Conservation (phyloP, 139 green algal genomes). For the Chlorella sp. region DNA sequence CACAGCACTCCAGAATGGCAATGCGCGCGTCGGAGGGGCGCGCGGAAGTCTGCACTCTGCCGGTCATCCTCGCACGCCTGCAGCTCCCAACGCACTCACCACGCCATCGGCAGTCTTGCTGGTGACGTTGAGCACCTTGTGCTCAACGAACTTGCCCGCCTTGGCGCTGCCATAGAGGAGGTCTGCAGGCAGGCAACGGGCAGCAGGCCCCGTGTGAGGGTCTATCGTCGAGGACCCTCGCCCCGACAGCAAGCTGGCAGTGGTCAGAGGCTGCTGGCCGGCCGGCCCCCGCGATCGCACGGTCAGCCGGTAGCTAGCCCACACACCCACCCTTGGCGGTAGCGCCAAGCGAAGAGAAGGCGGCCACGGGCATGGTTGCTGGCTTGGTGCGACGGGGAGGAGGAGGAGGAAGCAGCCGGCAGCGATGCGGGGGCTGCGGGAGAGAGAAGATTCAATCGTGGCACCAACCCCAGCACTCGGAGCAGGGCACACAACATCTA, state of each 20-base stretch:
- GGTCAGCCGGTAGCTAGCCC: background rate
- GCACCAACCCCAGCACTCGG: too few species aligned
- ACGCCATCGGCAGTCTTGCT: constrained; percentile 63
- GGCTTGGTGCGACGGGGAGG: background rate
- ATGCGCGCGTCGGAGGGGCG: background rate
- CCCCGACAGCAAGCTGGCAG: background rate
- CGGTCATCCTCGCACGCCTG: background rate
- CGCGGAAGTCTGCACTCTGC: background rate
- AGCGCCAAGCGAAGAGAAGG: constrained; percentile 14
- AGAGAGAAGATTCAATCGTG: background rate
- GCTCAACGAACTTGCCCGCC: constrained; percentile 56
- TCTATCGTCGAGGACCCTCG: too few species aligned
- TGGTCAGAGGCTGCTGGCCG: background rate
- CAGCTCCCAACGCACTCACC: constrained; percentile 36
- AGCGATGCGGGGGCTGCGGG: background rate
- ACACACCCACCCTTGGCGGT: constrained; percentile 1
- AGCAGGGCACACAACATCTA: too few species aligned
- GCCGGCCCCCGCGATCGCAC: background rate
- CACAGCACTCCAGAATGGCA: background rate
- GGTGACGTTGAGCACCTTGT: constrained; percentile 53
- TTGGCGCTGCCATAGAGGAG: constrained; percentile 55
- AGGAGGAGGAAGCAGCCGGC: background rate
- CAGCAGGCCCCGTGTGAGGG: background rate
- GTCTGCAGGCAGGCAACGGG: constrained; percentile 48
- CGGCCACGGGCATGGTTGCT: constrained; percentile 22